Evolutionary conservation across 139 green algal species (phyloP).

Genomic region (Tetraselmis striata): DNA sequence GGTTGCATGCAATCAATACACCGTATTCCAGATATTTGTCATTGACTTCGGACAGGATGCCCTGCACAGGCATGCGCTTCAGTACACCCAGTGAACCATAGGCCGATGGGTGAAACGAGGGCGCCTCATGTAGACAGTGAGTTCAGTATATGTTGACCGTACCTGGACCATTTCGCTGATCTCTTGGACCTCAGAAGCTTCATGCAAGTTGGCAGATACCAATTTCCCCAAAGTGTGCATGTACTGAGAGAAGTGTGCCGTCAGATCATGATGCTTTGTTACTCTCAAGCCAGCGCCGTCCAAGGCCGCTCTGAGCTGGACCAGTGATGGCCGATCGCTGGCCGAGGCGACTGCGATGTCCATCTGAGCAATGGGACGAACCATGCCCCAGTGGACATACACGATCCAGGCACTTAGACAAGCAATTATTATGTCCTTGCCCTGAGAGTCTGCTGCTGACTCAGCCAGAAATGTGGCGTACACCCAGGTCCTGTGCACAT

Average conservation of each 20-base stretch:
- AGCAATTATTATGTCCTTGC: too few relatives aligned
- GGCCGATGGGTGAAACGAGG: too few relatives aligned
- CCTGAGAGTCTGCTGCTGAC: too few relatives aligned
- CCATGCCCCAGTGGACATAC: too few relatives aligned
- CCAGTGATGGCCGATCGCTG: neutral
- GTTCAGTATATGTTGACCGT: too few relatives aligned
- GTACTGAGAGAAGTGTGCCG: neutral
- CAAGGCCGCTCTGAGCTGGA: neutral
- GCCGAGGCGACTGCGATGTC: neutral
- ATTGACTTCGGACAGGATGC: neutral
- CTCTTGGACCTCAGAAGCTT: neutral
- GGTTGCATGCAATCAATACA: neutral
- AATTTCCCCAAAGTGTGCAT: neutral
- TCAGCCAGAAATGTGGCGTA: too few relatives aligned
- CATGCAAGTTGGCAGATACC: neutral
- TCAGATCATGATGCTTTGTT: neutral
- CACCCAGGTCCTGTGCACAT: too few relatives aligned
- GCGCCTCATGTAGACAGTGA: too few relatives aligned
- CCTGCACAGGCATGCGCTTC: too few relatives aligned
- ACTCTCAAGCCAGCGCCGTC: neutral
- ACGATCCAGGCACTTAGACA: too few relatives aligned
- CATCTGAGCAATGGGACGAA: too few relatives aligned
- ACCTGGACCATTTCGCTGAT: neutral
- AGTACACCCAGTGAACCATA: too few relatives aligned
- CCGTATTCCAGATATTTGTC: neutral